These are phyloP conservation scores for Populus alba DNA, from an alignment of 345 rosid genomes.

Conservation along the genomic window DNA sequence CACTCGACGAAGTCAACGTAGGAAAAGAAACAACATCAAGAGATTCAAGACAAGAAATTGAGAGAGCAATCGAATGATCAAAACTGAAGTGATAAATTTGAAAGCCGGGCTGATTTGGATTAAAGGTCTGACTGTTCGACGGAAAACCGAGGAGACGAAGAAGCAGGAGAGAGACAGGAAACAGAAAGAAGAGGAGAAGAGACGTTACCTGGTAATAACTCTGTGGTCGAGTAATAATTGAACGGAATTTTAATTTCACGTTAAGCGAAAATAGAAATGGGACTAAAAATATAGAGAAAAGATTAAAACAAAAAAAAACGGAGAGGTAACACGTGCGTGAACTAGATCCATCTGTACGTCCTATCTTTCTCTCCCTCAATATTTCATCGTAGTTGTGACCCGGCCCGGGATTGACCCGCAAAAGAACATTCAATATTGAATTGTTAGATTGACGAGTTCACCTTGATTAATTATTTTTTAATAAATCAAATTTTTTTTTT, in stretches of 20 bases:
- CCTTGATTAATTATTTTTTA: too few relatives aligned
- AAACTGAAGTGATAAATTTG: background rate
- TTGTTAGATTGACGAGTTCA: too few relatives aligned
- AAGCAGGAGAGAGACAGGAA: background rate
- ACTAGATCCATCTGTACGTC: conserved; percentile 19
- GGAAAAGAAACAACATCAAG: background rate
- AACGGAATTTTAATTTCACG: background rate
- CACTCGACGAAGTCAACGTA: conserved; percentile 1
- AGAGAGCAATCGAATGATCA: background rate
- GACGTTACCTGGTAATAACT: conserved; percentile 22
- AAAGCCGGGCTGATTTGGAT: background rate
- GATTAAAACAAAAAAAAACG: background rate
- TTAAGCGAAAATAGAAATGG: background rate
- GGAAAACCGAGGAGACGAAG: background rate
- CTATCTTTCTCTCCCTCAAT: conserved; percentile 6
- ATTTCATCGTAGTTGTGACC: background rate
- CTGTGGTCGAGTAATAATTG: background rate
- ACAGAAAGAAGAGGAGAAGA: background rate
- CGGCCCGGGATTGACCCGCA: too few relatives aligned
- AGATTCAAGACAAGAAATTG: background rate
- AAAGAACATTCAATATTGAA: too few relatives aligned
- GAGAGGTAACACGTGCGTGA: conserved; percentile 25
- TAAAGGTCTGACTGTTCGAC: background rate
- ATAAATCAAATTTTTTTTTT: too few relatives aligned
- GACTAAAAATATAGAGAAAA: conserved; percentile 15